Evolutionary conservation across 2,329 filamentous ascomycete genomes (phyloP).

Genomic region (Claviceps pazoutovae): DNA sequence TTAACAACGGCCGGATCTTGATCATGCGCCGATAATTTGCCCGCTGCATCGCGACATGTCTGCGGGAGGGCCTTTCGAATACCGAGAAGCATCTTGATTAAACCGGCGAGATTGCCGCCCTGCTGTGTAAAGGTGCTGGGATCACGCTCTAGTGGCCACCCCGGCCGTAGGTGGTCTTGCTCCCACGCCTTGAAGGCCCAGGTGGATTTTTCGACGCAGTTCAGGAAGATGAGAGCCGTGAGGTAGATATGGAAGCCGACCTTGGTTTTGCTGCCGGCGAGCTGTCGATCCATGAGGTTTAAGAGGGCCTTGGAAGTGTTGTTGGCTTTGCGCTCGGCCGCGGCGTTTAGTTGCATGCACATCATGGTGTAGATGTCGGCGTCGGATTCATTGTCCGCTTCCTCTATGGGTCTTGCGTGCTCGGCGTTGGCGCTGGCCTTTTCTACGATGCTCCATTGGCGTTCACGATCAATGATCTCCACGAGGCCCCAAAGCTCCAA

Average conservation of each 20-base stretch:
- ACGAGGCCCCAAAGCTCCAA: constrained; percentile 52
- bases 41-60: constrained; percentile 31
- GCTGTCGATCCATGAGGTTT: constrained; percentile 44
- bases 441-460: constrained; percentile 44
- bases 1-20: constrained; percentile 29
- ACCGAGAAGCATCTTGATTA: constrained; percentile 47
- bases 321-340: constrained; percentile 49
- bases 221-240: constrained; percentile 47
- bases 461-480: constrained; percentile 50
- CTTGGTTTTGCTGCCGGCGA: constrained; percentile 47
- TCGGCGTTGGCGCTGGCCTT: constrained; percentile 28
- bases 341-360: constrained; percentile 49
- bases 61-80: constrained; percentile 46
- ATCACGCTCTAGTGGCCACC: constrained; percentile 46
- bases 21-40: constrained; percentile 33
- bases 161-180: constrained; percentile 42
- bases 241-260: constrained; percentile 49
- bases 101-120: constrained; percentile 42
- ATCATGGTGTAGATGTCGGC: constrained; percentile 47
- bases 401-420: constrained; percentile 33
- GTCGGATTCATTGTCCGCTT: constrained; percentile 32
- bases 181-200: constrained; percentile 59
- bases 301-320: constrained; percentile 43
- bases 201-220: constrained; percentile 53
- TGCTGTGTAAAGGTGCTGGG: constrained; percentile 44